Conservation (phyloP, 768 basidiomycete species). For the Clitopilus passeckerianus region DNA sequence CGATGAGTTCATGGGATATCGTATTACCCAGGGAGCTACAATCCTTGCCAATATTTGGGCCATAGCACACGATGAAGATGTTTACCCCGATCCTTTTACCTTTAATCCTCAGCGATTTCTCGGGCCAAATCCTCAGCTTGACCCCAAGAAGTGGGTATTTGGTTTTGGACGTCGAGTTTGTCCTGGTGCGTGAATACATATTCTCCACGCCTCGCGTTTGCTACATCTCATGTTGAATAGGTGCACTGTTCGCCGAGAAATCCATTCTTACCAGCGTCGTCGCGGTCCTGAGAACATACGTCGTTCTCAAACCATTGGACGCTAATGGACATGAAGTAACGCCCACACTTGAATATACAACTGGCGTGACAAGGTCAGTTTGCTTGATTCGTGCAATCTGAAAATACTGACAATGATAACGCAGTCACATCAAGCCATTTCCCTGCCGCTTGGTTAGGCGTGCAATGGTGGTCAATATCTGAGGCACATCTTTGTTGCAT, state of each 20-base stretch:
- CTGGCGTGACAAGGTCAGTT: constrained; percentile 23
- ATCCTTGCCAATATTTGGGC: constrained; percentile 45
- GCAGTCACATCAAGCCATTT: background rate
- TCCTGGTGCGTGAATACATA: constrained; percentile 17
- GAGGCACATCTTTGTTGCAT: background rate
- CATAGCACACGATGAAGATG: constrained; percentile 33
- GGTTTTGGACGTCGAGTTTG: constrained; percentile 29
- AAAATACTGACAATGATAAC: background rate
- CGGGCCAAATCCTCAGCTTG: constrained; percentile 16
- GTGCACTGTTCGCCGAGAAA: constrained; percentile 25
- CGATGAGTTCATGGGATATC: constrained; percentile 39
- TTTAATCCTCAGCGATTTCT: constrained; percentile 35
- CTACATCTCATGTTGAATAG: constrained; percentile 7
- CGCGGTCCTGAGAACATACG: constrained; percentile 21
- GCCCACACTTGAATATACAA: constrained; percentile 20
- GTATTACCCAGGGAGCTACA: constrained; percentile 39
- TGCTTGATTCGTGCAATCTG: background rate
- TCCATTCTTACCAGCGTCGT: constrained; percentile 26
- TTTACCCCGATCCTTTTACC: constrained; percentile 33
- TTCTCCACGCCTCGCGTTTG: background rate
- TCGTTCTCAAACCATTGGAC: constrained; percentile 15
- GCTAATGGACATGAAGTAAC: background rate
- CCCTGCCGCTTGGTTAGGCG: background rate
- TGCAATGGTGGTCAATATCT: background rate
- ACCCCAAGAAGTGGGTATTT: constrained; percentile 24